phyloP scores from a whole-genome alignment of 2,329 filamentous ascomycete species.

The Alternaria consortialis region DNA sequence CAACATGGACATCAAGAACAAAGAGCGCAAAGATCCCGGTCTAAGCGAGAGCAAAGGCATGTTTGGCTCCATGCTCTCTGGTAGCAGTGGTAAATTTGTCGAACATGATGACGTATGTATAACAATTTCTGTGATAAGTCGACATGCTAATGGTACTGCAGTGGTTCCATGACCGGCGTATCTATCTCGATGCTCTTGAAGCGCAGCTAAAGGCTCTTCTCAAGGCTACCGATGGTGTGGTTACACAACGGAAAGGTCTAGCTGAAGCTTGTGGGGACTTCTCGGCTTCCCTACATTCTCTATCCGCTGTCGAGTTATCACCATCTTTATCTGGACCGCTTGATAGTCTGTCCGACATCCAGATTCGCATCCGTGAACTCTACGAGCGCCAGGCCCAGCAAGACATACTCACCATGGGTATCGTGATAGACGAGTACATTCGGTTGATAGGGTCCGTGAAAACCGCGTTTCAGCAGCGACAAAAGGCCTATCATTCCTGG shows the following conservation, averaged over 20 bases:
- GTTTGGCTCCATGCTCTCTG: constrained; percentile 82
- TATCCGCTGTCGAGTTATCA: constrained; percentile 92
- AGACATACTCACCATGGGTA: constrained; percentile 93
- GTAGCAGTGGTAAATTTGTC: constrained; percentile 83
- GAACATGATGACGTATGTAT: constrained; percentile 90
- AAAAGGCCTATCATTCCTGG: constrained; percentile 96
- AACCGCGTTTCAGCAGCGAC: constrained; percentile 87
- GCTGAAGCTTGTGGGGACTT: constrained; percentile 95
- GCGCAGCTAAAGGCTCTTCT: constrained; percentile 88
- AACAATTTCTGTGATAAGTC: background rate
- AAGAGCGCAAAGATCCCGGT: constrained; percentile 87
- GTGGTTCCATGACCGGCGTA: constrained; percentile 97
- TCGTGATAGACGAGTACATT: constrained; percentile 98
- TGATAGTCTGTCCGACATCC: constrained; percentile 90
- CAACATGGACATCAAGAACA: constrained; percentile 96
- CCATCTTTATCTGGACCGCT: constrained; percentile 87
- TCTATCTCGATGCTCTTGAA: constrained; percentile 94
- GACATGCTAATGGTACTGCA: constrained; percentile 48
- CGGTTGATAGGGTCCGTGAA: constrained; percentile 95
- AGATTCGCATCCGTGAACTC: constrained; percentile 91
- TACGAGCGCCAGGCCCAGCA: constrained; percentile 98
- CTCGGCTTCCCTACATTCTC: constrained; percentile 87
- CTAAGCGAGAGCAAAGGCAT: constrained; percentile 92
- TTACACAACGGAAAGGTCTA: constrained; percentile 89
- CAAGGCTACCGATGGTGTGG: constrained; percentile 93